Evolutionary conservation across 1,284 basidiomycete species (phyloP).

Genomic region (Fomitopsis schrenkii): DNA sequence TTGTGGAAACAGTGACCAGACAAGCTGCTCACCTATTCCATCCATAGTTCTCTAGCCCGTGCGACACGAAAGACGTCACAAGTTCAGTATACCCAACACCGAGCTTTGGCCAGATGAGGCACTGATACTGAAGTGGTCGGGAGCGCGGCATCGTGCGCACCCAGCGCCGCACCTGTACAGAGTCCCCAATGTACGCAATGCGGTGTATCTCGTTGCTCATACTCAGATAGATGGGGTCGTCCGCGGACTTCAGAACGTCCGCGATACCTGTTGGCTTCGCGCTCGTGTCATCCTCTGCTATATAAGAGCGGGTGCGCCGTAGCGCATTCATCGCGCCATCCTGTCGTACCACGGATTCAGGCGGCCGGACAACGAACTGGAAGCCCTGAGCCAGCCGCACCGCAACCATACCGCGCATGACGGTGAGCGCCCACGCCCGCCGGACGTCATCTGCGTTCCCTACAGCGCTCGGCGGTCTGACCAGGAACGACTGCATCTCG

Average conservation of each 20-base stretch:
- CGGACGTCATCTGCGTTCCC: conserved; percentile 55
- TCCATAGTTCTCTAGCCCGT: conserved; percentile 75
- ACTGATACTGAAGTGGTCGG: conserved; percentile 74
- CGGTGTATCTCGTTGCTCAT: conserved; percentile 96
- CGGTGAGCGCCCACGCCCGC: conserved; percentile 72
- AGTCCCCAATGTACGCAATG: conserved; percentile 83
- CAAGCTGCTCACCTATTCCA: conserved; percentile 67
- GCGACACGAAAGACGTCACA: conserved; percentile 72
- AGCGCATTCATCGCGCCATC: conserved; percentile 21
- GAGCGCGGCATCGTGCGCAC: conserved; percentile 70
- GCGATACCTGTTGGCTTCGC: conserved; percentile 66
- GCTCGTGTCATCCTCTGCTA: conserved; percentile 47
- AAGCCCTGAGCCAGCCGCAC: conserved; percentile 94
- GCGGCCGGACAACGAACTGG: conserved; percentile 76
- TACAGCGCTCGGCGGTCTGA: conserved; percentile 52
- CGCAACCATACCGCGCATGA: conserved; percentile 93
- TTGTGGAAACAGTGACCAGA: background rate
- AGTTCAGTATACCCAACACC: conserved; percentile 85
- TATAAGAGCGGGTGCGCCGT: conserved; percentile 53
- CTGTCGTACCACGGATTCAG: conserved; percentile 17
- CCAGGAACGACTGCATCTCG: conserved; percentile 79
- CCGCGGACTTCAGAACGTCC: conserved; percentile 63
- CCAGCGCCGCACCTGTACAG: conserved; percentile 86
- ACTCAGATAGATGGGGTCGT: conserved; percentile 83
- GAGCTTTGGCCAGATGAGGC: conserved; percentile 90